Evolutionary conservation across 345 rosid species (phyloP).

Genomic region (Aquilaria sinensis): DNA sequence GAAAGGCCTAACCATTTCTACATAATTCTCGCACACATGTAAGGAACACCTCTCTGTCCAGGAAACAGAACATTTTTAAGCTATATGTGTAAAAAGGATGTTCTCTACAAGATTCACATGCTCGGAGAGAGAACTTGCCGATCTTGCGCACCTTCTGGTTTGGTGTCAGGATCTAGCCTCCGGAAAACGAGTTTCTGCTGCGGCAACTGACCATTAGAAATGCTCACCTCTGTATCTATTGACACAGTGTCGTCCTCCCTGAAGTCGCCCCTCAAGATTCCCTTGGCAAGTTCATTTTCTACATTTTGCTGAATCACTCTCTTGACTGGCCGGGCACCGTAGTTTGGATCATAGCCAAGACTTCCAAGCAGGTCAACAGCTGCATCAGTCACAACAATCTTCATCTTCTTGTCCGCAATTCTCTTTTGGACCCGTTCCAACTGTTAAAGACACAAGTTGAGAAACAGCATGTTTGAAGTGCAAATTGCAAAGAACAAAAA

Average conservation of each 20-base stretch:
- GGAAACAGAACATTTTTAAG: no score
- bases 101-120: no score
- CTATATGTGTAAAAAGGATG: no score
- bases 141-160: slow-evolving; percentile 19
- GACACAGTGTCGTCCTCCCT: slow-evolving; percentile 69
- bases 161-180: slow-evolving; percentile 27
- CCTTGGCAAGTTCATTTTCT: slow-evolving; percentile 95
- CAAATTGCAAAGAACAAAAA: no score
- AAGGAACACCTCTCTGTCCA: no score
- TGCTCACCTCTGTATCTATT: slow-evolving; percentile 70
- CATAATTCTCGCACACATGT: no score
- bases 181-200: slow-evolving; percentile 79
- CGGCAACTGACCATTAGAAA: slow-evolving; percentile 73
- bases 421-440: slow-evolving; percentile 89
- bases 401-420: slow-evolving; percentile 82
- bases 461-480: neutral
- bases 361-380: slow-evolving; percentile 76
- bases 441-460: slow-evolving; percentile 31
- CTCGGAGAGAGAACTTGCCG: no score
- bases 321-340: slow-evolving; percentile 97
- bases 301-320: slow-evolving; percentile 92
- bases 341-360: slow-evolving; percentile 93
- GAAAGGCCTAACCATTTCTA: no score
- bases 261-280: slow-evolving; percentile 85
- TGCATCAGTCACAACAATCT: slow-evolving; percentile 54